phyloP scores from a whole-genome alignment of 116 monocot genomes.

The Papilionanthe hybrid region DNA sequence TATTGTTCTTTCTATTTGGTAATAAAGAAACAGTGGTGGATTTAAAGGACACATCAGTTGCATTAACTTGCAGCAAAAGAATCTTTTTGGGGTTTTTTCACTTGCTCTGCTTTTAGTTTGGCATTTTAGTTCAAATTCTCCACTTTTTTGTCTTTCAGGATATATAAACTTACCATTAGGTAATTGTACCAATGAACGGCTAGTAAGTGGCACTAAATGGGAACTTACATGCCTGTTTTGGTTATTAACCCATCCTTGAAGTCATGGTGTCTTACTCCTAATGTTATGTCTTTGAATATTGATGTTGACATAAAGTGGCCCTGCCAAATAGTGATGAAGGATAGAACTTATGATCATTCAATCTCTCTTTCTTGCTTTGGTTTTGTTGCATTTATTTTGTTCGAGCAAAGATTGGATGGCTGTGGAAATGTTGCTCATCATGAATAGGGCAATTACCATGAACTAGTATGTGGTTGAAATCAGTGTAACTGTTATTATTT shows the following conservation, averaged over 20 bases:
- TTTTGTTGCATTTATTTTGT: neutral
- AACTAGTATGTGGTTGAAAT: neutral
- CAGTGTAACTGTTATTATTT: neutral
- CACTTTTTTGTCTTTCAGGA: neutral
- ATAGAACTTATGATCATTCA: neutral
- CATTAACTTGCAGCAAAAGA: neutral
- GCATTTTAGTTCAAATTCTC: neutral
- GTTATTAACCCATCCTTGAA: neutral
- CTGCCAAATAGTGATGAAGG: no score
- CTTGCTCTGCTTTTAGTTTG: neutral
- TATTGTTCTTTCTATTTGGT: neutral
- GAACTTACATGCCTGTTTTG: no score
- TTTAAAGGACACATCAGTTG: neutral
- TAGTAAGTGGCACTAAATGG: no score
- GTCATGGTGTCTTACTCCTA: no score
- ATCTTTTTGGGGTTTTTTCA: neutral
- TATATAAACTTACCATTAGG: neutral
- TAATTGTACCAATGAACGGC: neutral
- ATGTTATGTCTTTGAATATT: no score
- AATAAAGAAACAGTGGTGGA: neutral
- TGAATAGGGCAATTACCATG: neutral
- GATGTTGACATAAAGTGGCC: no score
- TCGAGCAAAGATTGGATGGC: neutral
- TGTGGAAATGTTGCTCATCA: neutral
- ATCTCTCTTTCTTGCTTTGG: neutral